Evolutionary conservation across 2,329 filamentous ascomycete genomes (phyloP).

Genomic region (Colletotrichum cuscutae): DNA sequence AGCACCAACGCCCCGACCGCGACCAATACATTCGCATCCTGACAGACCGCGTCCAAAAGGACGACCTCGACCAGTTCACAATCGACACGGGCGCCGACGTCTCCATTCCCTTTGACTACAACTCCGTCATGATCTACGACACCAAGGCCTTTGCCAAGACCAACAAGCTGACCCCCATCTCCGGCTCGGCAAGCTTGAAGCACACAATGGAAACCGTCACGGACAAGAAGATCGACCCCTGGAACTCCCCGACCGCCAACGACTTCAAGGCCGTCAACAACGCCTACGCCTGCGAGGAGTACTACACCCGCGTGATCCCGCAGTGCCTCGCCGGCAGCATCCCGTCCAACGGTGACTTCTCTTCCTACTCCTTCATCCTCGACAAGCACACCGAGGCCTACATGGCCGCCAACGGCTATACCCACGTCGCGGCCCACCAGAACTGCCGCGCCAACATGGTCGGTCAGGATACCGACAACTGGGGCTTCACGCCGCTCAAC

Average conservation of each 20-base stretch:
- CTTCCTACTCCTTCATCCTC: slow-evolving; percentile 9
- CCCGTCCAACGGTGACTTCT: neutral
- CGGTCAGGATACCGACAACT: slow-evolving; percentile 10
- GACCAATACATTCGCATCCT: neutral
- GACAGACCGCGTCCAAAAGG: neutral
- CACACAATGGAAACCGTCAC: neutral
- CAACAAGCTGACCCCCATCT: neutral
- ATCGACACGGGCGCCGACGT: neutral
- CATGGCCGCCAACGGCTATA: slow-evolving; percentile 11
- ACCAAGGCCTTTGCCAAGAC: neutral
- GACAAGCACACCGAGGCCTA: slow-evolving; percentile 12
- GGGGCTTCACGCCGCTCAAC: slow-evolving; percentile 14
- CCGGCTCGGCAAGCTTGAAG: neutral
- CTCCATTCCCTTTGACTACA: slow-evolving; percentile 20
- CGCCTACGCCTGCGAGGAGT: slow-evolving; percentile 8
- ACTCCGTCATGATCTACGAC: slow-evolving; percentile 20
- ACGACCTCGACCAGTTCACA: neutral
- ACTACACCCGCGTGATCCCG: neutral
- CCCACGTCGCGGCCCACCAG: slow-evolving; percentile 15
- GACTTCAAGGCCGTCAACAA: slow-evolving; percentile 15
- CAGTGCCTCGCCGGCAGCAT: slow-evolving; percentile 2
- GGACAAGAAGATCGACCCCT: neutral
- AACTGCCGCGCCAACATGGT: slow-evolving; percentile 1
- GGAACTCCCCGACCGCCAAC: neutral
- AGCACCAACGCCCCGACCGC: slow-evolving; percentile 18